Evolutionary conservation across 768 basidiomycete genomes (phyloP), one percentile per base, ranked within the genome.

Genomic region (Pisolithus albus): DNA sequence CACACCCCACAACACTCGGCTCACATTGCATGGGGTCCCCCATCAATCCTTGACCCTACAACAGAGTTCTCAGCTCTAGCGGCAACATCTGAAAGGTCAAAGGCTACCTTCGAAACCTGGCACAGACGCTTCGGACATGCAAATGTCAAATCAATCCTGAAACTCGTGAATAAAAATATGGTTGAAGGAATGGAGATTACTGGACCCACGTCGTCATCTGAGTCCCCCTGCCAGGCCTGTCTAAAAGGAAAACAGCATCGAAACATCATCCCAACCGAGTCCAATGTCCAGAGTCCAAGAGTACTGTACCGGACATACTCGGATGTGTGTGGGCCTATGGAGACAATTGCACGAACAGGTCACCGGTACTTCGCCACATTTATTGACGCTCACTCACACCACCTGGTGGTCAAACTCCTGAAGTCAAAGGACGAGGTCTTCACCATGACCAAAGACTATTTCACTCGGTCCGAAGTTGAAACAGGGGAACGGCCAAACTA

Each of bases 201-300:
- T 9, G 47, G 39, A 1, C 30, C 30, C 13, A 10, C 16, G 16
- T 28, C 5, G 21, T 40, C 39, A 3, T 24, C 34, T 7, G 43
- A 52, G 5, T 42, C 19, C 0, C 11, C 37, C 7, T 66, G 65
- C 42, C 49, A 37, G 26, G 36, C 56, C 7, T 63, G 64, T 47
- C 52, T 62, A 7, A 30, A 58, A 34, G 62, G 62, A 15, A 68
- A 66, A 47, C 61, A 65, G 39, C 21, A 57, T 0, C 48, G 50
- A 4, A 28, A 50, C 15, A 39, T 49, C 1, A 58, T 62, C 30
- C 55, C 49, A 2, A 54, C 57, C 11, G 7, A 48, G 24, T 55
- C 58, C 5, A 44, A 13, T 1, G 19, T 52, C n/a, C 11, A 51
- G 23, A 51, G 26, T 37, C 51, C 39, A 8, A 24, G 19, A 19